A percentile compares a stretch with the other conserved stretches of the same genome.
Conservation (phyloP, 78 protist species). For the Dictyostelium citrinum region DNA sequence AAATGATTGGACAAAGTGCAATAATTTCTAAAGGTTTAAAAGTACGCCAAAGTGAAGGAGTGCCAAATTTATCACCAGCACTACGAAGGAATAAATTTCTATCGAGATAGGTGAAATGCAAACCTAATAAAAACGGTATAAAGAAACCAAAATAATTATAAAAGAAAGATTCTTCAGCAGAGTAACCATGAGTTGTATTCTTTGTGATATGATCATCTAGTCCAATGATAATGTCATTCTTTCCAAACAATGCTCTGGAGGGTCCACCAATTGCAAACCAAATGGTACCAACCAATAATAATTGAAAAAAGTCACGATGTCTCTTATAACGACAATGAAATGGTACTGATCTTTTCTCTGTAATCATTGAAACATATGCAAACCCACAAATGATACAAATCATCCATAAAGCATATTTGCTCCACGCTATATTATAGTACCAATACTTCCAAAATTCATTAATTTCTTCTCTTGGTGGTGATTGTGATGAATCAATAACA, state of each 20-base stretch:
- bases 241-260: conserved; percentile 44
- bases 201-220: neutral
- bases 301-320: conserved; percentile 51
- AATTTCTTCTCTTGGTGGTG: neutral
- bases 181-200: neutral
- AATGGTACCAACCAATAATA: neutral
- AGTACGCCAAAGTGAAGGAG: conserved; percentile 64
- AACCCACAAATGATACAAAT: conserved; percentile 14
- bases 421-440: conserved; percentile 29
- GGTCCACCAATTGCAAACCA: conserved; percentile 27
- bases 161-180: conserved; percentile 3
- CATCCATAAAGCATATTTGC: conserved; percentile 46
- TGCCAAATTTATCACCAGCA: conserved; percentile 72
- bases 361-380: conserved; percentile 47
- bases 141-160: conserved; percentile 34
- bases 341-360: conserved; percentile 43
- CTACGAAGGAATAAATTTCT: conserved; percentile 23
- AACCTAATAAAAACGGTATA: conserved; percentile 14
- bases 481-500: neutral
- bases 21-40: conserved; percentile 8
- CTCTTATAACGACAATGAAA: conserved; percentile 68
- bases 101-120: conserved; percentile 50
- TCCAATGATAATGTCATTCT: neutral
- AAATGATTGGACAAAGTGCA: conserved; percentile 16
- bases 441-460: conserved; percentile 1